Conservation (phyloP, 2,329 filamentous ascomycete species). For the Akanthomyces dipterigenus region DNA sequence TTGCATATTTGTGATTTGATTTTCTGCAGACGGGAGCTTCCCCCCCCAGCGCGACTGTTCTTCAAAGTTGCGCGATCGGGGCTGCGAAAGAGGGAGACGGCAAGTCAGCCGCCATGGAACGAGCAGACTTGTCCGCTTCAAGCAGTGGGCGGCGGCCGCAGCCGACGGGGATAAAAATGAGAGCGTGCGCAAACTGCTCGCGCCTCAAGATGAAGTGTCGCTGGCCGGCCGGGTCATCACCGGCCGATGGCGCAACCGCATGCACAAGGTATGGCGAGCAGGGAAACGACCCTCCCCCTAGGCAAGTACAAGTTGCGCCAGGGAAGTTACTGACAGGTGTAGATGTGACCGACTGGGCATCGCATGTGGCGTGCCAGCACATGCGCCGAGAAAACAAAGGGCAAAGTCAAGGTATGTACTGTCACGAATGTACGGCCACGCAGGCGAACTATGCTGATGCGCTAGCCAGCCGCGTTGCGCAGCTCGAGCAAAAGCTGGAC, state of each 20-base stretch:
- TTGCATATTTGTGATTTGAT: neutral
- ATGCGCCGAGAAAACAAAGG: conserved; percentile 18
- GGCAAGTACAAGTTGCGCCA: neutral
- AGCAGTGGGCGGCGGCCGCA: neutral
- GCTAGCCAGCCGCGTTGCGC: conserved; percentile 20
- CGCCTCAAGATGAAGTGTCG: conserved; percentile 9
- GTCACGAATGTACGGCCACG: too few relatives aligned
- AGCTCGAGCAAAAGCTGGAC: conserved; percentile 25
- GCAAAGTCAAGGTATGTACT: conserved; percentile 21
- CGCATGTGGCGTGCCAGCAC: conserved; percentile 19
- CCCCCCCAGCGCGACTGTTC: neutral
- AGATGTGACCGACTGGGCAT: conserved; percentile 21
- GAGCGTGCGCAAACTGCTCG: conserved; percentile 2
- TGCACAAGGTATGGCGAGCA: neutral
- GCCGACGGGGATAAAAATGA: neutral
- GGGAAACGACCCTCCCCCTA: neutral
- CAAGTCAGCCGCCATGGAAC: neutral
- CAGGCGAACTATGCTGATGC: too few relatives aligned
- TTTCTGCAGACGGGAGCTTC: neutral
- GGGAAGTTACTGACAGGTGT: neutral
- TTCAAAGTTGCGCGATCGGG: neutral
- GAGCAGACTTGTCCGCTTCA: neutral
- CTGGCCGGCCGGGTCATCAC: neutral
- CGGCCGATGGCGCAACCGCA: neutral
- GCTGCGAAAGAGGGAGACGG: too few relatives aligned